phyloP scores from a whole-genome alignment of 495 filamentous ascomycete genomes.

The Penicillium samsonianum region DNA sequence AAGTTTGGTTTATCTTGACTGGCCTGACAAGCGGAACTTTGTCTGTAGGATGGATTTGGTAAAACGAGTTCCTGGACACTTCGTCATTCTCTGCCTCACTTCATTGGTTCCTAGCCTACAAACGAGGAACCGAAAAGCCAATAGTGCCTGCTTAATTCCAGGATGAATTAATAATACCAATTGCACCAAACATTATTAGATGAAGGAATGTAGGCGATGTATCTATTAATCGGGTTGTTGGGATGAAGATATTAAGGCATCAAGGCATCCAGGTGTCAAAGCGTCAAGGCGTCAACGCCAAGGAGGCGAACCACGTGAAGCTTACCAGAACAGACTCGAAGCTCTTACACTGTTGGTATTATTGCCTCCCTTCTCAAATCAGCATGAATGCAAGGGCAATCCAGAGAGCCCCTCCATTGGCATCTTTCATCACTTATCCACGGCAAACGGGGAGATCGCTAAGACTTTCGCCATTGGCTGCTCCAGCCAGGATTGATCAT shows the following conservation, averaged over 20 bases:
- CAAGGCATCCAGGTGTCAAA: slow-evolving; percentile 3
- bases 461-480: slow-evolving; percentile 15
- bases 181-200: too few relatives aligned
- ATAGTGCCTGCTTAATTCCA: too few relatives aligned
- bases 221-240: too few relatives aligned
- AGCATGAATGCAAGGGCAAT: slow-evolving; percentile 18
- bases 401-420: not conserved
- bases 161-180: too few relatives aligned
- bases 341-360: not conserved
- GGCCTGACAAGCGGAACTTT: too few relatives aligned
- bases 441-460: slow-evolving; percentile 8
- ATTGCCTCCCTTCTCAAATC: not conserved
- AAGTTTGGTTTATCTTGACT: too few relatives aligned
- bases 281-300: slow-evolving; percentile 4
- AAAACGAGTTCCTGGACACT: too few relatives aligned
- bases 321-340: slow-evolving; percentile 6
- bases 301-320: slow-evolving; percentile 18
- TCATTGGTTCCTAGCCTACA: too few relatives aligned
- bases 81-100: too few relatives aligned
- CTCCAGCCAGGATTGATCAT: slow-evolving; percentile 10
- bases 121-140: too few relatives aligned
- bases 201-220: too few relatives aligned
- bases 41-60: too few relatives aligned
- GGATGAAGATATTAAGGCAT: slow-evolving; percentile 12
- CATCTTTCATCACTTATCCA: slow-evolving; percentile 1